Conservation (phyloP, 1,139 yeast genomes). For the Saccharomyces pastorianus region DNA sequence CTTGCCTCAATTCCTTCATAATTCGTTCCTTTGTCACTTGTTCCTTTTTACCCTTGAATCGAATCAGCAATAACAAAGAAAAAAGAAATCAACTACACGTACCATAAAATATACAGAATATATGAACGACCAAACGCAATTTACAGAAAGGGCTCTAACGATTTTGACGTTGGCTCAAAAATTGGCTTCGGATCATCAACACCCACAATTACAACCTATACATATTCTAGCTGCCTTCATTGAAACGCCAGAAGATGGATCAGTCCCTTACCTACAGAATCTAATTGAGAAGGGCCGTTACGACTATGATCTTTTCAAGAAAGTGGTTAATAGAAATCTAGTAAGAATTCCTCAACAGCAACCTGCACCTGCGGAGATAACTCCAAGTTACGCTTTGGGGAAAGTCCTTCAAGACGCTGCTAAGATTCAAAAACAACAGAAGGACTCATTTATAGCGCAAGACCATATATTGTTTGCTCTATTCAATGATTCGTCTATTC, state of each 20-base stretch:
- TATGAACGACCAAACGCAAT: conserved; percentile 57
- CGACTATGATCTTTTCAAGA: conserved; percentile 76
- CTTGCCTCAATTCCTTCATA: not conserved
- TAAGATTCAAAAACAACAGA: conserved; percentile 76
- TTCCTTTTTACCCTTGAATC: not conserved
- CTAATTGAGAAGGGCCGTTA: conserved; percentile 78
- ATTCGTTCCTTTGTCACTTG: not conserved
- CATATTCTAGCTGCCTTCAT: conserved; percentile 92
- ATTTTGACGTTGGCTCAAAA: conserved; percentile 72
- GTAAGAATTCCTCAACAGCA: conserved; percentile 80
- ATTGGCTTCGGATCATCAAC: conserved; percentile 76
- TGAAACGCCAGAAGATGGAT: conserved; percentile 61
- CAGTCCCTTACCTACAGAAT: conserved; percentile 63
- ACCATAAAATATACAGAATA: not conserved
- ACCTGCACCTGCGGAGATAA: conserved; percentile 75
- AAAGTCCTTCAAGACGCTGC: conserved; percentile 62
- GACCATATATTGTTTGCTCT: conserved; percentile 86
- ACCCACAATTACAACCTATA: conserved; percentile 74
- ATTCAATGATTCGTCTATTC: conserved; percentile 65
- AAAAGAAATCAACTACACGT: not conserved
- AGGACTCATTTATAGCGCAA: conserved; percentile 86
- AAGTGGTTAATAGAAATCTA: conserved; percentile 69
- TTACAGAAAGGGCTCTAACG: conserved; percentile 87
- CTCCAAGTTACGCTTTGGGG: conserved; percentile 63
- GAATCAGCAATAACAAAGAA: not conserved